Percentiles rank a stretch among this genome's conserved stretches.
phyloP scores from a whole-genome alignment of 176 grass and related monocot species.

The Raddia guianensis region DNA sequence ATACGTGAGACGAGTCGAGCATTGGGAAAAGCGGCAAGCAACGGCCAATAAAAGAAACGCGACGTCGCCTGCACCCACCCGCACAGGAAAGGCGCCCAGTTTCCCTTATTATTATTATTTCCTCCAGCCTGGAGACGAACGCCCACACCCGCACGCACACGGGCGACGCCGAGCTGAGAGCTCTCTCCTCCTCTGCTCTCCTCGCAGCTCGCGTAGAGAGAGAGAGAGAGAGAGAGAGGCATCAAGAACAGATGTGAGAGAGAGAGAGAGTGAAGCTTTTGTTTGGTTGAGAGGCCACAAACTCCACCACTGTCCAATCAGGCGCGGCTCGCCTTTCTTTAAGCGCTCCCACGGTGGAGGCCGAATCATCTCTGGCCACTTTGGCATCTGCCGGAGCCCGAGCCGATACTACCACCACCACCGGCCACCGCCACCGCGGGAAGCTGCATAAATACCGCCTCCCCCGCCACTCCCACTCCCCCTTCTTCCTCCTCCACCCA shows the following conservation, averaged over 20 bases:
- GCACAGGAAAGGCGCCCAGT: conserved; percentile 26
- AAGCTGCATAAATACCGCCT: conserved; percentile 42
- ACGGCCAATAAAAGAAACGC: conserved; percentile 57
- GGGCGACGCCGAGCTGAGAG: background rate
- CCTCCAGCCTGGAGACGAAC: conserved; percentile 45
- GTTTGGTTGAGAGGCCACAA: conserved; percentile 71
- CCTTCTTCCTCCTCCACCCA: background rate
- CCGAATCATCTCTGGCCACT: conserved; percentile 54
- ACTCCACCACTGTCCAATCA: conserved; percentile 65
- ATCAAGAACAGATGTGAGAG: background rate
- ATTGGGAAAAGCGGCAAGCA: conserved; percentile 53
- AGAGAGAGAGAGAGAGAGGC: background rate
- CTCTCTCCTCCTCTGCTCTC: background rate
- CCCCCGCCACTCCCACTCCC: conserved; percentile 29
- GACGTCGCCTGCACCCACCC: conserved; percentile 45
- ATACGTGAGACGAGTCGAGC: background rate
- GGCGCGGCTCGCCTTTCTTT: conserved; percentile 18
- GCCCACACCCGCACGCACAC: conserved; percentile 34
- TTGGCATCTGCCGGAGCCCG: conserved; percentile 53
- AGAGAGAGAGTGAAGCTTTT: conserved; percentile 18
- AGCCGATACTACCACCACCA: conserved; percentile 20
- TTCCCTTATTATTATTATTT: conserved; percentile 8
- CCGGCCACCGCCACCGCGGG: background rate
- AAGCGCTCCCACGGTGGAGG: conserved; percentile 57
- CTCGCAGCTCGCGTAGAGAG: background rate